A percentile compares a stretch with the other conserved stretches of the same genome.
Conservation (phyloP, 1,139 yeast genomes). For the Diutina scorzettiae region DNA sequence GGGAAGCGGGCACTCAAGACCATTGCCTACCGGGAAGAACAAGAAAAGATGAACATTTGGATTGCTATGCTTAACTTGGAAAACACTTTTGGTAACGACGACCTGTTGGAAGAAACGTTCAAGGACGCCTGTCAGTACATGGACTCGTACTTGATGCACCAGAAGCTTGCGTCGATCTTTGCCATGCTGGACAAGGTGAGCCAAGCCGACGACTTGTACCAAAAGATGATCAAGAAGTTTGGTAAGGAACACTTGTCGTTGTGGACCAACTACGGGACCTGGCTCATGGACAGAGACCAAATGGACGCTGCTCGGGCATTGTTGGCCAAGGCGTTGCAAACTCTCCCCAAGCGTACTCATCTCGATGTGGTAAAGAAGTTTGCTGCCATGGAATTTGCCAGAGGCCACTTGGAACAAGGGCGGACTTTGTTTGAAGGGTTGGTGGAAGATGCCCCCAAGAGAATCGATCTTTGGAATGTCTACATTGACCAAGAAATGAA, state of each 20-base stretch:
- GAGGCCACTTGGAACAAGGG: constrained; percentile 90
- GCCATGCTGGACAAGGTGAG: constrained; percentile 58
- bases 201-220: constrained; percentile 60
- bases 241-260: constrained; percentile 49
- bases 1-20: constrained; percentile 89
- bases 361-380: constrained; percentile 76
- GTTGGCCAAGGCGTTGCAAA: constrained; percentile 60
- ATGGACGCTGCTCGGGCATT: constrained; percentile 55
- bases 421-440: constrained; percentile 91
- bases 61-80: constrained; percentile 90
- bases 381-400: constrained; percentile 76
- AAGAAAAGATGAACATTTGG: constrained; percentile 91
- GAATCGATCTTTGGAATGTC: constrained; percentile 90
- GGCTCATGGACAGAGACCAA: constrained; percentile 48
- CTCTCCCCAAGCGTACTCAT: constrained; percentile 66
- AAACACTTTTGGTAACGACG: constrained; percentile 82
- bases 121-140: constrained; percentile 78
- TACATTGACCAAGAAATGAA: constrained; percentile 89
- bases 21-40: constrained; percentile 83
- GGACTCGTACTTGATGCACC: constrained; percentile 78
- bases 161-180: constrained; percentile 65
- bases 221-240: constrained; percentile 66
- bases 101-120: constrained; percentile 68
- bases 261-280: constrained; percentile 75
- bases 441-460: constrained; percentile 78